Percentiles rank a stretch among this genome's conserved stretches.
These are phyloP conservation scores for Trichoderma sp. DNA, from an alignment of 2,329 filamentous ascomycete genomes.

Conservation along the genomic window DNA sequence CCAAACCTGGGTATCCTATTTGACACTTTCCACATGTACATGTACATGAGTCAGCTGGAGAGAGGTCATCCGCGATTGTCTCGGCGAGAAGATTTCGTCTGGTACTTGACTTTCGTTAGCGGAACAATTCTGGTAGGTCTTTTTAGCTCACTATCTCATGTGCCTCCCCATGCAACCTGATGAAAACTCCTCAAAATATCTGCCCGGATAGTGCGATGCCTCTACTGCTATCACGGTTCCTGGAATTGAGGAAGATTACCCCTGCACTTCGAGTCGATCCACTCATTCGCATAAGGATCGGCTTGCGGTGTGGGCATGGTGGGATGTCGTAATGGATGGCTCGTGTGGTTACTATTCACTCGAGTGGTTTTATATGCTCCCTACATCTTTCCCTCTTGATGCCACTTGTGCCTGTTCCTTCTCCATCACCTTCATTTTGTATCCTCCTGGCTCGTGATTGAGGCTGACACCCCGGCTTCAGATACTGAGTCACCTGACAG, in stretches of 20 bases:
- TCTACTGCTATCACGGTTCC: slow-evolving; percentile 76
- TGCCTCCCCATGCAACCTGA: slow-evolving; percentile 15
- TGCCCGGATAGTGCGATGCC: slow-evolving; percentile 70
- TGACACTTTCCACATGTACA: slow-evolving; percentile 74
- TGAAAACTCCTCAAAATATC: slow-evolving; percentile 59
- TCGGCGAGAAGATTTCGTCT: slow-evolving; percentile 73
- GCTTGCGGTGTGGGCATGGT: slow-evolving; percentile 70
- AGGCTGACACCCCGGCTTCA: slow-evolving; percentile 26
- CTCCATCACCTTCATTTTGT: background rate
- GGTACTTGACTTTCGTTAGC: slow-evolving; percentile 74
- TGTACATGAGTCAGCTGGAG: slow-evolving; percentile 74
- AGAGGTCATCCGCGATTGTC: slow-evolving; percentile 67
- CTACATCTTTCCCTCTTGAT: slow-evolving; percentile 48
- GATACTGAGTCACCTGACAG: slow-evolving; percentile 33
- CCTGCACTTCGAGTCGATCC: slow-evolving; percentile 58
- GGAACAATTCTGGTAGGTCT: slow-evolving; percentile 73
- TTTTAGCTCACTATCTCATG: slow-evolving; percentile 16
- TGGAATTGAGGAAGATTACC: slow-evolving; percentile 80
- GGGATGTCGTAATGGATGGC: slow-evolving; percentile 71
- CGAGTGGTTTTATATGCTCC: slow-evolving; percentile 60
- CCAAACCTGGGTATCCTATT: slow-evolving; percentile 54
- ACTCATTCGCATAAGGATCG: slow-evolving; percentile 67
- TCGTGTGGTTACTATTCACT: slow-evolving; percentile 58
- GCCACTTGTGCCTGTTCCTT: background rate
- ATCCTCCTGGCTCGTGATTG: slow-evolving; percentile 1